Evolutionary conservation across 2,329 filamentous ascomycete genomes (phyloP), one percentile per base, ranked within the genome.

Genomic region (Massarina eburnea): DNA sequence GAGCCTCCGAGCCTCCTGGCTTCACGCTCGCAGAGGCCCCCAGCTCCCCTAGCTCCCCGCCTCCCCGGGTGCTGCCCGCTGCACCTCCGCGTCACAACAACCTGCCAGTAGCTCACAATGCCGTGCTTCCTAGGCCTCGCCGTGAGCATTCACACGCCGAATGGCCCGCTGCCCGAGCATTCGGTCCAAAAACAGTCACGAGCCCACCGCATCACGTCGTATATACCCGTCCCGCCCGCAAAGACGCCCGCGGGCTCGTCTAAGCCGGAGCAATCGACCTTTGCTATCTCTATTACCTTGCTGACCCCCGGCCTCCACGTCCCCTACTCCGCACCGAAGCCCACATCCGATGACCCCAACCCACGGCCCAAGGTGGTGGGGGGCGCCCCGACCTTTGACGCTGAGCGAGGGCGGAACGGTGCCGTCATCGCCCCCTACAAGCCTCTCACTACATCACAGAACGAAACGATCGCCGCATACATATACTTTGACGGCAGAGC

Each of bases 51-150:
- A 45, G 43, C 48, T 36, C 40, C 41, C 43, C 47, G 49, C 52
- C 44, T 35, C 41, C 39, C 43, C 48, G 49, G 49, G 45, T 32
- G 40, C 38, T 43, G 50, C 48, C 58, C 52, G 53, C 54, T 42
- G 46, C 45, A 50, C 48, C 51, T 55, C 53, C 51, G 51, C 49
- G 42, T 27, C 26, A 4, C 41, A 42, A 15, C 27, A 34, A 35
- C 18, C 17, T 51, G 12, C 8, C 5, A n/a, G n/a, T 21, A 20
- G 34, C 35, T 20, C 35, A 52, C 52, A 45, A 88, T 88, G 94
- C 94, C 94, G 77, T 97, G 91, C 83, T 99, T 97, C 79, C 95
- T 97, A 79, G 94, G 94, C 74, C 91, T 99, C 75, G 91, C 92
- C 66, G 91, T 97, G 70, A 95, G 90, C 81, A 94, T 97, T 15